Conservation (phyloP, 2,329 filamentous ascomycete species). For the Chrysoporthe puriensis region DNA sequence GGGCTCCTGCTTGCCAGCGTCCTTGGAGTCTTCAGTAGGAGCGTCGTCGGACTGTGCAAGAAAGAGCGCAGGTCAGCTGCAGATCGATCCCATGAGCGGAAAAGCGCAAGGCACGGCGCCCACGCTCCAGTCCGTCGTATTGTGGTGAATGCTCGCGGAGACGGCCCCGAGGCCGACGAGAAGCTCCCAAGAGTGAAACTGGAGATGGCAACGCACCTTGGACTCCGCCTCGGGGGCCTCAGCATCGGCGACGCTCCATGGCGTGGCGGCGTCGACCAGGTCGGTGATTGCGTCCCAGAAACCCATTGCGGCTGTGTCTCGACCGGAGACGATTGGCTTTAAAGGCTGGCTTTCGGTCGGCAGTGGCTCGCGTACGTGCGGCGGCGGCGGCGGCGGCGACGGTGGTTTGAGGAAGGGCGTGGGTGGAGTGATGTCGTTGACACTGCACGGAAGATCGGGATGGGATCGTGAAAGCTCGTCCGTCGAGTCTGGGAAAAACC, state of each 20-base stretch:
- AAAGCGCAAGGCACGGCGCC: not conserved
- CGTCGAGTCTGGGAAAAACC: constrained; percentile 46
- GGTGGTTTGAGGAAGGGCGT: constrained; percentile 30
- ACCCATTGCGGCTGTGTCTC: constrained; percentile 58
- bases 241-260: constrained; percentile 67
- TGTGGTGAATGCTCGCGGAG: not conserved
- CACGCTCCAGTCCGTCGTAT: not conserved
- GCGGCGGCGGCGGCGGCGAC: constrained; percentile 23
- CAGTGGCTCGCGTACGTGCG: constrained; percentile 31
- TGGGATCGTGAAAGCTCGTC: constrained; percentile 38
- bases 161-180: no score
- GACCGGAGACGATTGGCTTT: constrained; percentile 41
- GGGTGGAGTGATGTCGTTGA: constrained; percentile 36
- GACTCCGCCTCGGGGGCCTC: constrained; percentile 64
- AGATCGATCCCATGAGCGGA: no score
- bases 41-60: constrained; percentile 43
- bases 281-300: constrained; percentile 69
- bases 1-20: constrained; percentile 36
- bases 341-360: constrained; percentile 37
- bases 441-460: constrained; percentile 42
- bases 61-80: constrained; percentile 9
- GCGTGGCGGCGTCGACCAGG: constrained; percentile 66
- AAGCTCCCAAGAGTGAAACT: not conserved
- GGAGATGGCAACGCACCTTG: constrained; percentile 44
- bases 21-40: constrained; percentile 37